phyloP scores from a whole-genome alignment of 1,139 yeast species.

The Pichia sp. region DNA sequence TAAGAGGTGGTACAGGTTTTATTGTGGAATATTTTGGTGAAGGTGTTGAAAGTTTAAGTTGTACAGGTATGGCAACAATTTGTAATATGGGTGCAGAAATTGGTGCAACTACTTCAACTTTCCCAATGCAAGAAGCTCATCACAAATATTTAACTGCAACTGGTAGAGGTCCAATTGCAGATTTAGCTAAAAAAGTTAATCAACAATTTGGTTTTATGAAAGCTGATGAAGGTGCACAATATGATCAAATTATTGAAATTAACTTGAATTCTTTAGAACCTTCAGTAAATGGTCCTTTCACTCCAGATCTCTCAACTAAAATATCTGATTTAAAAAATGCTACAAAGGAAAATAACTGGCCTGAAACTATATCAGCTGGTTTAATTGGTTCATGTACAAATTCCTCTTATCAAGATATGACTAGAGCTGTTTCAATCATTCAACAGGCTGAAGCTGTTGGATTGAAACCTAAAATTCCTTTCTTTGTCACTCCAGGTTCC shows the following conservation, averaged over 20 bases:
- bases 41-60: constrained; percentile 77
- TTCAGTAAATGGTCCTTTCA: constrained; percentile 88
- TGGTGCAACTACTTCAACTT: constrained; percentile 95
- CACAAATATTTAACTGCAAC: constrained; percentile 75
- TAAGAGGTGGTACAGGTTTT: constrained; percentile 95
- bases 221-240: constrained; percentile 78
- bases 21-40: constrained; percentile 94
- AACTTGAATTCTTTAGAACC: constrained; percentile 75
- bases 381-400: constrained; percentile 97
- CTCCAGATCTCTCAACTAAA: constrained; percentile 90
- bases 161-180: constrained; percentile 72
- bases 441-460: constrained; percentile 81
- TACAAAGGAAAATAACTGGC: constrained; percentile 70
- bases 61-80: constrained; percentile 99
- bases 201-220: constrained; percentile 51
- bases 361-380: constrained; percentile 74
- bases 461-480: constrained; percentile 84
- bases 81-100: constrained; percentile 99
- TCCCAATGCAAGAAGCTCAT: constrained; percentile 92
- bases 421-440: constrained; percentile 84
- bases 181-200: constrained; percentile 65
- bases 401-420: constrained; percentile 96
- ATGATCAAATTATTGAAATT: constrained; percentile 78
- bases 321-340: constrained; percentile 62
- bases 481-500: constrained; percentile 96